Base-by-base conservation (phyloP, 805 yeast genomes). In the Kuraishia piskuri region DNA sequence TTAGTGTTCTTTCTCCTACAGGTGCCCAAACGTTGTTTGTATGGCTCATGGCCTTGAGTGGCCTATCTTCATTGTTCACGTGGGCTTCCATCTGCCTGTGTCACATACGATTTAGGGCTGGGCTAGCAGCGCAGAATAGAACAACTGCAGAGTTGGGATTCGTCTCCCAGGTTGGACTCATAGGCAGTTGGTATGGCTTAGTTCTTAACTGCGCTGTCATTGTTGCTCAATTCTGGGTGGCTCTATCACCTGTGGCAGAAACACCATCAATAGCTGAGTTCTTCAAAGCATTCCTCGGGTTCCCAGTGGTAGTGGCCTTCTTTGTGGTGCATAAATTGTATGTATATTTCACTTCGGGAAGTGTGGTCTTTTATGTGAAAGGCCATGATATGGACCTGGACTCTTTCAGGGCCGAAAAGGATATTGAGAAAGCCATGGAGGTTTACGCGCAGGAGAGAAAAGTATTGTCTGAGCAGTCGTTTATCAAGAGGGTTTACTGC, bases 31-130 rank as follows among this genome's bases (percentile, higher is more conserved):
- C 57, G n/a, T 63, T 76, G 9, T 78, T 78, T 58, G 63, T 68
- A 26, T 78, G 83, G 83, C 61, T 78, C 46, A 62, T 76, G 63
- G 74, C 81, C 12, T 62, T 78, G 26, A 74, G 79, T 50, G 82
- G 81, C 22, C 67, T 77, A 50, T 71, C 79, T 8, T 68, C 77
- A 4, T 57, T 75, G 12, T 75, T 78, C 63, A 76, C 80, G 0
- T 78, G 83, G 82, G 69, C 71, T 19, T 71, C 81, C 2, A 75
- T 77, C 50, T 67, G 73, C 52, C 46, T 72, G 10, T 70, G 76
- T 53, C 74, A 69, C 55, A 63, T 78, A 50, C 67, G 78, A 59
- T 77, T 77, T 62, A 70, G 82, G 68, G 54, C 65, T 44, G 80
- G 80, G 9, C 66, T 78, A 65, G 61, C 56, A 20, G 68, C 58